phyloP scores from a whole-genome alignment of 768 basidiomycete species.

The Boletus edulis region DNA sequence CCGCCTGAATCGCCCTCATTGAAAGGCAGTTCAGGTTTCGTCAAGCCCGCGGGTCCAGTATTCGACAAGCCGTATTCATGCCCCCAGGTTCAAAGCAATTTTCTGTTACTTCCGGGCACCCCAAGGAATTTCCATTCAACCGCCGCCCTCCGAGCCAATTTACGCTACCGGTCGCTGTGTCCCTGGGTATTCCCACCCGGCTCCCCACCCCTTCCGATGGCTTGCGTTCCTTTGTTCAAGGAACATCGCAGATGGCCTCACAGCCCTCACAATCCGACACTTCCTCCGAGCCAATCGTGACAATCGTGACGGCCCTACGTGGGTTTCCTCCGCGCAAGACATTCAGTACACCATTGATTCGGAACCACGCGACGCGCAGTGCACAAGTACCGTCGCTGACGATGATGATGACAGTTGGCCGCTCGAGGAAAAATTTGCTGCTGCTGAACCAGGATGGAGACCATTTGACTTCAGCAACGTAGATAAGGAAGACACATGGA shows the following conservation, averaged over 20 bases:
- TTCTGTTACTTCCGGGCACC: background rate
- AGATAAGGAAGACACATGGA: slow-evolving; percentile 79
- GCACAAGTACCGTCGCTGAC: slow-evolving; percentile 17
- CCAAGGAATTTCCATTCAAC: slow-evolving; percentile 35
- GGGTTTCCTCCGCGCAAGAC: slow-evolving; percentile 63
- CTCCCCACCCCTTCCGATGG: slow-evolving; percentile 27
- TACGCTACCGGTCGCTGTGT: slow-evolving; percentile 43
- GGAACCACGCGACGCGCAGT: slow-evolving; percentile 27
- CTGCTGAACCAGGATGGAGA: slow-evolving; percentile 57
- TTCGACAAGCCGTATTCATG: slow-evolving; percentile 53
- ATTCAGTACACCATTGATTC: slow-evolving; percentile 46
- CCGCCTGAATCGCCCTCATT: slow-evolving; percentile 56
- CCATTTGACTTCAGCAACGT: slow-evolving; percentile 47
- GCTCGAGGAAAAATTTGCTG: slow-evolving; percentile 59
- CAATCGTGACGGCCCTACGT: slow-evolving; percentile 44
- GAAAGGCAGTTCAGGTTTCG: slow-evolving; percentile 23
- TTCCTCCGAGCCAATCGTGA: slow-evolving; percentile 37
- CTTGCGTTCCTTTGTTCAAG: slow-evolving; percentile 19
- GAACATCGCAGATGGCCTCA: slow-evolving; percentile 37
- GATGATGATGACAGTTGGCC: slow-evolving; percentile 72
- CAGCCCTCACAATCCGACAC: slow-evolving; percentile 57
- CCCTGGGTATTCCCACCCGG: slow-evolving; percentile 42
- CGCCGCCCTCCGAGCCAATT: slow-evolving; percentile 37
- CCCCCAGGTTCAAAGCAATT: slow-evolving; percentile 20
- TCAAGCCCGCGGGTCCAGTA: slow-evolving; percentile 43